A percentile compares a stretch with the other conserved stretches of the same genome.
These are phyloP conservation scores for Aspergillus campestris DNA, from an alignment of 495 filamentous ascomycete species.

Conservation along the genomic window DNA sequence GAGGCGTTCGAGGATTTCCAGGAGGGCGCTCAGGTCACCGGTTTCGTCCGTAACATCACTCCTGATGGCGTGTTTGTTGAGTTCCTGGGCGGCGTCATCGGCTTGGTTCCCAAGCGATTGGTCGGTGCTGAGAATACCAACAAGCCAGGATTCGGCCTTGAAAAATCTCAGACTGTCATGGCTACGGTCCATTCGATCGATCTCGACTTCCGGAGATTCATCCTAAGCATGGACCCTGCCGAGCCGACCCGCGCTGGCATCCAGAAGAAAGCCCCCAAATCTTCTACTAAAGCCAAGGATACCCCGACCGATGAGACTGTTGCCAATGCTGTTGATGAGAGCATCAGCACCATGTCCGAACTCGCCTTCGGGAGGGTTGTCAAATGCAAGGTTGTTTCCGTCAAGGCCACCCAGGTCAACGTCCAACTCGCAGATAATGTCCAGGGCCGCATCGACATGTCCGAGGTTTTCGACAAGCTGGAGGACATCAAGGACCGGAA, in stretches of 20 bases:
- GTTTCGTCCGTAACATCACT: conserved; percentile 81
- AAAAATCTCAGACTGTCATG: conserved; percentile 60
- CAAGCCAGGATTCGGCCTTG: conserved; percentile 67
- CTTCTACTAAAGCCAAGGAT: conserved; percentile 13
- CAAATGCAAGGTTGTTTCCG: conserved; percentile 66
- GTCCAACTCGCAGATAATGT: conserved; percentile 83
- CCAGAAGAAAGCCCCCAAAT: conserved; percentile 18
- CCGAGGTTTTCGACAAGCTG: conserved; percentile 80
- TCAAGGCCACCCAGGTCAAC: conserved; percentile 87
- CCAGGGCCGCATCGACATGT: conserved; percentile 83
- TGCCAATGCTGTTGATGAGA: conserved; percentile 61
- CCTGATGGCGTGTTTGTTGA: conserved; percentile 71
- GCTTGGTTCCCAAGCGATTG: conserved; percentile 67
- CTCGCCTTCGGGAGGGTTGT: conserved; percentile 65
- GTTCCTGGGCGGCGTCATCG: conserved; percentile 69
- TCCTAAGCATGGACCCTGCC: conserved; percentile 49
- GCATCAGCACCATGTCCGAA: conserved; percentile 56
- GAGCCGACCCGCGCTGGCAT: conserved; percentile 22
- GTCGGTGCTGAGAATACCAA: conserved; percentile 56
- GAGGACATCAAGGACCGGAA: conserved; percentile 78
- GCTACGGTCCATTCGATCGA: conserved; percentile 66
- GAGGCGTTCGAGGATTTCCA: conserved; percentile 58
- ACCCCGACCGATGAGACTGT: conserved; percentile 33
- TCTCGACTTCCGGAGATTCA: conserved; percentile 46
- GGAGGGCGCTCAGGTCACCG: conserved; percentile 58